A percentile compares a stretch with the other conserved stretches of the same genome.
phyloP scores from a whole-genome alignment of 225 moss, liverwort and hornwort species.

The Takakia lepidozioides region DNA sequence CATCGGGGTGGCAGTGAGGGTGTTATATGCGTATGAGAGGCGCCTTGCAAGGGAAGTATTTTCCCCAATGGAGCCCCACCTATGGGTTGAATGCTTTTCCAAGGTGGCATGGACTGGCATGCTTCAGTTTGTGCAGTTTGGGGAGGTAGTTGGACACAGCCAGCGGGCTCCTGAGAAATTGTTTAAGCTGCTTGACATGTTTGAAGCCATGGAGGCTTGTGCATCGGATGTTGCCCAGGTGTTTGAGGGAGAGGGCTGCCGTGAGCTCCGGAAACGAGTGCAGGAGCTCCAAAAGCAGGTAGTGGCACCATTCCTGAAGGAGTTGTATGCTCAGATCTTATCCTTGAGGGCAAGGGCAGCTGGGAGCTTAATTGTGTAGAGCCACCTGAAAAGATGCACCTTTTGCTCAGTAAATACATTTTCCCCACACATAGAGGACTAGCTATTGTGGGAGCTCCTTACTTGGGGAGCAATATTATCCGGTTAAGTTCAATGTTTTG shows the following conservation, averaged over 20 bases:
- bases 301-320: neutral
- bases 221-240: slow-evolving; percentile 44
- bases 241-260: slow-evolving; percentile 76
- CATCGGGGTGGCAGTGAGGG: slow-evolving; percentile 74
- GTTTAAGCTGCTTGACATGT: slow-evolving; percentile 92
- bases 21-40: slow-evolving; percentile 68
- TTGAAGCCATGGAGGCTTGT: slow-evolving; percentile 61
- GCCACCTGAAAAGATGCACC: too few relatives aligned
- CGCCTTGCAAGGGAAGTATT: slow-evolving; percentile 69
- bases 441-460: too few relatives aligned
- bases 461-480: too few relatives aligned
- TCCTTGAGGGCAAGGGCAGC: too few relatives aligned
- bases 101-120: slow-evolving; percentile 73
- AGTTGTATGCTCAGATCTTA: neutral
- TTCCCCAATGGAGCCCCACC: slow-evolving; percentile 39
- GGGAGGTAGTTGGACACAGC: slow-evolving; percentile 70
- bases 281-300: slow-evolving; percentile 77
- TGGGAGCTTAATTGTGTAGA: too few relatives aligned
- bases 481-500: too few relatives aligned
- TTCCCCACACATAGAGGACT: too few relatives aligned
- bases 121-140: slow-evolving; percentile 77
- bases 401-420: too few relatives aligned
- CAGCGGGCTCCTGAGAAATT: slow-evolving; percentile 79
- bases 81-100: slow-evolving; percentile 66
- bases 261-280: slow-evolving; percentile 60